phyloP scores from a whole-genome alignment of 805 yeast species.

The Spathaspora sp. region DNA sequence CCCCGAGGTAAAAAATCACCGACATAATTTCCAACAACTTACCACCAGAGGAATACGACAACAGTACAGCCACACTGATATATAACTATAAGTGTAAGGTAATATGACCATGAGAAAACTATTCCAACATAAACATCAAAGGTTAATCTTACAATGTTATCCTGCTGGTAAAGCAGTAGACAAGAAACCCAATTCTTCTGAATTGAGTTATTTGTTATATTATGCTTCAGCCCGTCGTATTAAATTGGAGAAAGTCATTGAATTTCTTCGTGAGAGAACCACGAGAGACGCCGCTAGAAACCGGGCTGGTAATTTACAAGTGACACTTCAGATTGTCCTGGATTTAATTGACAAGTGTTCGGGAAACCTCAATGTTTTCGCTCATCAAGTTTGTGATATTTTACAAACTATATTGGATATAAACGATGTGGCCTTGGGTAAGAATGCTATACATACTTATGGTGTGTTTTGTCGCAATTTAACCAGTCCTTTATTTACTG shows the following conservation, averaged over 20 bases:
- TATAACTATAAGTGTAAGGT: too few species aligned
- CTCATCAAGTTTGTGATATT: conserved; percentile 62
- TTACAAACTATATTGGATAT: conserved; percentile 48
- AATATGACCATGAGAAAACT: conserved; percentile 20
- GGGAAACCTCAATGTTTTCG: conserved; percentile 82
- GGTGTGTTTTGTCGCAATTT: conserved; percentile 42
- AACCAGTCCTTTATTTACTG: conserved; percentile 61
- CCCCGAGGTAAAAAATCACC: background rate
- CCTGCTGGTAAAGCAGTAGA: conserved; percentile 85
- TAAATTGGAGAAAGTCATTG: conserved; percentile 82
- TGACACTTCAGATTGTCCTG: conserved; percentile 66
- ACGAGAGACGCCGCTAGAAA: conserved; percentile 50
- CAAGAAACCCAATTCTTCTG: conserved; percentile 90
- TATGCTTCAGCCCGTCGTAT: conserved; percentile 88
- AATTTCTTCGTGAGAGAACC: conserved; percentile 62
- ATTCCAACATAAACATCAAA: conserved; percentile 81
- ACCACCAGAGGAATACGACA: too few species aligned
- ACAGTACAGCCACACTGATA: too few species aligned
- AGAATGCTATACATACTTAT: conserved; percentile 47
- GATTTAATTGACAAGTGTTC: conserved; percentile 72
- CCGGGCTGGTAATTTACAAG: conserved; percentile 76
- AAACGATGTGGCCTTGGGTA: conserved; percentile 60
- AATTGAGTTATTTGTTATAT: conserved; percentile 79
- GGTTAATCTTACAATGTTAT: conserved; percentile 85
- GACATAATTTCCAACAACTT: background rate